Conservation (phyloP, 352 stramenopile species). For the Nothophytophthora sp. region DNA sequence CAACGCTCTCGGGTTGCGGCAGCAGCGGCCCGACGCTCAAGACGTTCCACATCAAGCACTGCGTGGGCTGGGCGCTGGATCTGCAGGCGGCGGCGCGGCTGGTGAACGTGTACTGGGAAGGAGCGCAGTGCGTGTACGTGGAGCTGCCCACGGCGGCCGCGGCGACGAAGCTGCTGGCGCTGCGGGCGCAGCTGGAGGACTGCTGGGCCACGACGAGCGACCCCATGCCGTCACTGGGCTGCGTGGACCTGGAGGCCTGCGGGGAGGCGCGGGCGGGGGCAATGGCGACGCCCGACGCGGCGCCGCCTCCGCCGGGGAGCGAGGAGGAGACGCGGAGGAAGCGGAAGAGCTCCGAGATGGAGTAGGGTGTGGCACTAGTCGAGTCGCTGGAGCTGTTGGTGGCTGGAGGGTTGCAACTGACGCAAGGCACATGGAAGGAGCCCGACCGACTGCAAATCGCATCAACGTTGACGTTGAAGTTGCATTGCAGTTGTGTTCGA, state of each 20-base stretch:
- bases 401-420: too few species aligned
- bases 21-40: constrained; percentile 51
- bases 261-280: constrained; percentile 24
- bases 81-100: constrained; percentile 38
- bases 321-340: constrained; percentile 37
- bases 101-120: constrained; percentile 56
- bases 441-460: too few species aligned
- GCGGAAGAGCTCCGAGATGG: constrained; percentile 37
- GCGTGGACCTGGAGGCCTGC: constrained; percentile 49
- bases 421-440: too few species aligned
- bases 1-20: too few species aligned
- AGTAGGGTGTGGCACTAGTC: constrained; percentile 9
- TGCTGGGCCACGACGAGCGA: constrained; percentile 41
- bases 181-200: constrained; percentile 32
- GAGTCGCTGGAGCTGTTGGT: too few species aligned
- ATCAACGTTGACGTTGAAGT: too few species aligned
- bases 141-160: constrained; percentile 39
- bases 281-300: constrained; percentile 27
- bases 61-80: constrained; percentile 51
- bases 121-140: constrained; percentile 48
- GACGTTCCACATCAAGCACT: constrained; percentile 79
- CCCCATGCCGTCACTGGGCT: constrained; percentile 66
- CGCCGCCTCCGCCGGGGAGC: constrained; percentile 12
- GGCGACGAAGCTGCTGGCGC: constrained; percentile 37
- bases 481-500: too few species aligned